These are phyloP conservation scores for Coemansia guatemalensis DNA, from an alignment of 192 early-diverging fungal genomes.

Conservation along the genomic window DNA sequence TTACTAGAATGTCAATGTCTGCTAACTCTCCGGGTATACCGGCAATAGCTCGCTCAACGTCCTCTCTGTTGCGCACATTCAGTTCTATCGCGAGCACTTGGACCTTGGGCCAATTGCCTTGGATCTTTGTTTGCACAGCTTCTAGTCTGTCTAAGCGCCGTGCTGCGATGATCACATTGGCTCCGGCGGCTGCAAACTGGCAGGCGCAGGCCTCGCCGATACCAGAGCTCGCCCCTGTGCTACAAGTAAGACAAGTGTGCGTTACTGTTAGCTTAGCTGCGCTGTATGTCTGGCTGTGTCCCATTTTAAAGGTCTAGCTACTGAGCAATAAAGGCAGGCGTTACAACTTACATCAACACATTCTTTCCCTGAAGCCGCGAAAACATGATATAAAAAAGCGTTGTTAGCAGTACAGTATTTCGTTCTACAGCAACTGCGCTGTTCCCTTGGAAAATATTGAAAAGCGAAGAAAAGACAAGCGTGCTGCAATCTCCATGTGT, in stretches of 20 bases:
- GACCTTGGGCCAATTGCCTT: slow-evolving; percentile 49
- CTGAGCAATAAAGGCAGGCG: too few relatives aligned
- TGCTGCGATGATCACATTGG: slow-evolving; percentile 60
- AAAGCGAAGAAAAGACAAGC: neutral
- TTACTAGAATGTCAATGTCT: slow-evolving; percentile 82
- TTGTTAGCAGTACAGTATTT: neutral
- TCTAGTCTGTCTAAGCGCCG: slow-evolving; percentile 67
- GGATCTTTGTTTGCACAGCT: slow-evolving; percentile 55
- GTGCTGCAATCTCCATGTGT: too few relatives aligned
- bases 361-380: slow-evolving; percentile 45
- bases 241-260: slow-evolving; percentile 4
- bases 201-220: slow-evolving; percentile 54
- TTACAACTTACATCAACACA: slow-evolving; percentile 38
- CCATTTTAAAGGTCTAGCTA: too few relatives aligned
- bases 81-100: slow-evolving; percentile 63
- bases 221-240: slow-evolving; percentile 55
- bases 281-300: neutral
- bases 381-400: slow-evolving; percentile 26
- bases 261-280: too few relatives aligned
- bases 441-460: slow-evolving; percentile 4
- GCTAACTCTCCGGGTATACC: slow-evolving; percentile 51
- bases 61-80: slow-evolving; percentile 66
- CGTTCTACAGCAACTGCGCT: too few relatives aligned
- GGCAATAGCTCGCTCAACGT: slow-evolving; percentile 52
- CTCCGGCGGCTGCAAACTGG: slow-evolving; percentile 47